A percentile compares a stretch with the other conserved stretches of the same genome.
These are phyloP conservation scores for Ilyonectria mors-panacis DNA, from an alignment of 2,329 filamentous ascomycete species.

Conservation along the genomic window DNA sequence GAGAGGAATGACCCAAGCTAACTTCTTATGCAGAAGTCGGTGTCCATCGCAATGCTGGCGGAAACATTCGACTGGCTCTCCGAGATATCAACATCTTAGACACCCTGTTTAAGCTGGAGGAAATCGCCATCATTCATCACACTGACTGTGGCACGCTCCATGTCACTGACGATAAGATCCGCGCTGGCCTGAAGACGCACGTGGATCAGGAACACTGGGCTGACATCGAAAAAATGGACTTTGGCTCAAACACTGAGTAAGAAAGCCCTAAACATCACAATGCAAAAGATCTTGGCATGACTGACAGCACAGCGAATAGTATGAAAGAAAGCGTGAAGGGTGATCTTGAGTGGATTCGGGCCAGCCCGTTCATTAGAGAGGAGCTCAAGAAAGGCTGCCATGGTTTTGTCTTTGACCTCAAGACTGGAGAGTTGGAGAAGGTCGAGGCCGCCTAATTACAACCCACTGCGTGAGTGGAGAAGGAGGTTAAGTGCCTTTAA, in stretches of 20 bases:
- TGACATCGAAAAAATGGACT: slow-evolving; percentile 19
- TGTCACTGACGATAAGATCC: slow-evolving; percentile 18
- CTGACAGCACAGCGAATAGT: slow-evolving; percentile 4
- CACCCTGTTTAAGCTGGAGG: slow-evolving; percentile 16
- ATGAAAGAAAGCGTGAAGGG: slow-evolving; percentile 22
- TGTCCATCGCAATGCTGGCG: slow-evolving; percentile 29
- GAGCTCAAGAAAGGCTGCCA: slow-evolving; percentile 22
- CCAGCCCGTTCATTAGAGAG: slow-evolving; percentile 22
- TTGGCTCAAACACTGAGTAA: slow-evolving; percentile 25
- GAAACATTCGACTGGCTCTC: slow-evolving; percentile 26
- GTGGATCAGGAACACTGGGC: slow-evolving; percentile 11
- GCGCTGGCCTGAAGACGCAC: slow-evolving; percentile 8
- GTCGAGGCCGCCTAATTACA: neutral
- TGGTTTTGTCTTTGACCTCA: slow-evolving; percentile 28
- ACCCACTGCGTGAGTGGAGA: neutral
- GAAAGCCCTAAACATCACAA: neutral
- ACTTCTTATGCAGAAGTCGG: slow-evolving; percentile 10
- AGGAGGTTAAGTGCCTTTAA: no score
- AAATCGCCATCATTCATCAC: slow-evolving; percentile 27
- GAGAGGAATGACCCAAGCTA: neutral
- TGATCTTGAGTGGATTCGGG: slow-evolving; percentile 23
- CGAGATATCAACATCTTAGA: slow-evolving; percentile 27
- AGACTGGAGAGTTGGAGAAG: slow-evolving; percentile 22
- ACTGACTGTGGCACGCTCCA: slow-evolving; percentile 28
- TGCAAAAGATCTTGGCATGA: neutral